Conservation (phyloP, 768 basidiomycete genomes). For the Boletus fagicola region DNA sequence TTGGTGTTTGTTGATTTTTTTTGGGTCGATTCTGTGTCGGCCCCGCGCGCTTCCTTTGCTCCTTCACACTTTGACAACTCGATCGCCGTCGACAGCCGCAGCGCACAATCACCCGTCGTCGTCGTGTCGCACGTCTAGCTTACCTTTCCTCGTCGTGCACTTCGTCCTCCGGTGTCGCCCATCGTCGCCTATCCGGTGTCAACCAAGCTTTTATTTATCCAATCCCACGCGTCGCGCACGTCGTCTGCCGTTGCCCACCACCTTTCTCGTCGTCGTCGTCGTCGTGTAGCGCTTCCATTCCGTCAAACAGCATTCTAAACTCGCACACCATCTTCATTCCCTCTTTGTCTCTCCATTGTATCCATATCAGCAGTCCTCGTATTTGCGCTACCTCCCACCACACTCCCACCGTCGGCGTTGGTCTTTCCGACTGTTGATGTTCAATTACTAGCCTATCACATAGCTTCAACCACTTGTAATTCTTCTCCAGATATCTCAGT, state of each 20-base stretch:
- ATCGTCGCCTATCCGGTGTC: slow-evolving; percentile 23
- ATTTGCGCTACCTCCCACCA: slow-evolving; percentile 35
- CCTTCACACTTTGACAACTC: slow-evolving; percentile 44
- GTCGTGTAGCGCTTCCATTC: slow-evolving; percentile 28
- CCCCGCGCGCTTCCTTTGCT: slow-evolving; percentile 45
- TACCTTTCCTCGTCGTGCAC: slow-evolving; percentile 18
- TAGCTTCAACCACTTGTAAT: slow-evolving; percentile 33
- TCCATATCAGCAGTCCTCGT: slow-evolving; percentile 40
- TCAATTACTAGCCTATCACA: slow-evolving; percentile 32
- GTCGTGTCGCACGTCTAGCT: slow-evolving; percentile 37
- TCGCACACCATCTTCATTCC: slow-evolving; percentile 22
- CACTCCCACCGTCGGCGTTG: slow-evolving; percentile 29
- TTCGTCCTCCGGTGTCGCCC: slow-evolving; percentile 23
- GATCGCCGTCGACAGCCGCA: slow-evolving; percentile 50
- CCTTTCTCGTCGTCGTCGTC: slow-evolving; percentile 24
- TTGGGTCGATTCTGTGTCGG: slow-evolving; percentile 41
- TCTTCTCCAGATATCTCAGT: slow-evolving; percentile 16
- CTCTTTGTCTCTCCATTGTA: slow-evolving; percentile 38
- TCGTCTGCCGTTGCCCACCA: slow-evolving; percentile 31
- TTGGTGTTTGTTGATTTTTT: slow-evolving; percentile 42
- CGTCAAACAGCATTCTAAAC: slow-evolving; percentile 31
- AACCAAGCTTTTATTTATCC: slow-evolving; percentile 34
- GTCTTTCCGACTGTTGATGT: slow-evolving; percentile 45
- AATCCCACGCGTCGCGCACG: slow-evolving; percentile 49
- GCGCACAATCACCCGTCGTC: slow-evolving; percentile 42